Evolutionary conservation across 345 rosid species (phyloP), one percentile per base, ranked within the genome.

Genomic region (Cardamine occulta): DNA sequence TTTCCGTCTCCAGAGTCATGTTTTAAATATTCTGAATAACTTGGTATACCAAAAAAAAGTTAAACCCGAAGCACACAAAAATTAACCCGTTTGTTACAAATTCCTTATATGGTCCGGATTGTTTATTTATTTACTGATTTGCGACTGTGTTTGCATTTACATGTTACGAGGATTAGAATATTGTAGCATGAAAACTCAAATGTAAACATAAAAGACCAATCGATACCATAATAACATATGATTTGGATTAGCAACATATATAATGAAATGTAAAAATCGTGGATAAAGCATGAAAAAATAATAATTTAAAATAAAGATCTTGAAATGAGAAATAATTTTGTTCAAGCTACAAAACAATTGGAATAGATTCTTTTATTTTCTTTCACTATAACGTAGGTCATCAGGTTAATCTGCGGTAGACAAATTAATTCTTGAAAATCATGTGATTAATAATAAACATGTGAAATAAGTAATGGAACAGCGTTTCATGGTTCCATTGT

Each of bases 381-480:
- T 54, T 26, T 54, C 59, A 54, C 18, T 26, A 24, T 8, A 31
- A 57, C 63, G 40, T 57, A 57, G 40, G 39, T 31, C 59, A 13
- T 54, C 23, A 31, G 39, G 14, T 31, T 57, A n/a, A 31, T n/a
- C 11, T n/a, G 40, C 11, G 40, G 14, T 57, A 4, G 69, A 65
- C 17, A 48, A 65, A 28, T 57, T 31, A 57, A 42, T 57, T 57
- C 59, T 48, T 10, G 66, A 32, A 32, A 28, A 71, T 56, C 6
- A 23, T 72, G 29, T 39, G 69, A 63, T 72, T 28, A 62, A 61
- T 51, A 51, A 13, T 28, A 64, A 63, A 52, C 32, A 72, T 62
- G 69, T 62, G 77, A 32, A 47, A 23, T 57, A 21, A 74, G 39
- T 65, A 64, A 55, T 32, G 45, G 37, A 55, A 24, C n/a, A 18